These are phyloP conservation scores for Apiospora koreana DNA, from an alignment of 2,329 filamentous ascomycete genomes.

Conservation along the genomic window DNA sequence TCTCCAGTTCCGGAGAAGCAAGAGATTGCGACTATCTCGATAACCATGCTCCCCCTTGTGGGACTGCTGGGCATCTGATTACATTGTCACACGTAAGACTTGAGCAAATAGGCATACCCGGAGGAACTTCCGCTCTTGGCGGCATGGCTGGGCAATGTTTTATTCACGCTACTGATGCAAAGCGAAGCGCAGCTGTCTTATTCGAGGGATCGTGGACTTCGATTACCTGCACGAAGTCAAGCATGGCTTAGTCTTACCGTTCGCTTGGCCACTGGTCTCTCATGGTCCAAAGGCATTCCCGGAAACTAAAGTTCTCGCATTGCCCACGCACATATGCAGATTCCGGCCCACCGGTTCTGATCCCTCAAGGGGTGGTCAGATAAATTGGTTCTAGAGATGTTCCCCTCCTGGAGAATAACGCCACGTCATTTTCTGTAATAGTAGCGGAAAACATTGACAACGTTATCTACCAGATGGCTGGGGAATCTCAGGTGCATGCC, in stretches of 20 bases:
- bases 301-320: neutral
- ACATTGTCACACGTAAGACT: neutral
- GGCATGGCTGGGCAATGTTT: neutral
- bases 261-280: neutral
- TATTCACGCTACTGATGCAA: neutral
- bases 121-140: neutral
- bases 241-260: neutral
- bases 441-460: too few relatives aligned
- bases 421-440: too few relatives aligned
- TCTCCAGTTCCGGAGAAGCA: too few relatives aligned
- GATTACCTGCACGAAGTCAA: neutral
- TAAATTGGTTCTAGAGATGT: too few relatives aligned
- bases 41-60: too few relatives aligned
- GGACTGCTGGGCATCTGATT: too few relatives aligned
- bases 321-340: neutral
- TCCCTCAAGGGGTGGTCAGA: neutral
- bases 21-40: neutral
- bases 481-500: neutral
- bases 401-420: too few relatives aligned
- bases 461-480: too few relatives aligned
- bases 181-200: neutral
- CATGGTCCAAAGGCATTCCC: neutral
- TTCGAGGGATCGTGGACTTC: neutral
- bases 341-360: neutral
- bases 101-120: neutral